Conservation (phyloP, 441 rosid genomes). For the Corymbia citriodora region DNA sequence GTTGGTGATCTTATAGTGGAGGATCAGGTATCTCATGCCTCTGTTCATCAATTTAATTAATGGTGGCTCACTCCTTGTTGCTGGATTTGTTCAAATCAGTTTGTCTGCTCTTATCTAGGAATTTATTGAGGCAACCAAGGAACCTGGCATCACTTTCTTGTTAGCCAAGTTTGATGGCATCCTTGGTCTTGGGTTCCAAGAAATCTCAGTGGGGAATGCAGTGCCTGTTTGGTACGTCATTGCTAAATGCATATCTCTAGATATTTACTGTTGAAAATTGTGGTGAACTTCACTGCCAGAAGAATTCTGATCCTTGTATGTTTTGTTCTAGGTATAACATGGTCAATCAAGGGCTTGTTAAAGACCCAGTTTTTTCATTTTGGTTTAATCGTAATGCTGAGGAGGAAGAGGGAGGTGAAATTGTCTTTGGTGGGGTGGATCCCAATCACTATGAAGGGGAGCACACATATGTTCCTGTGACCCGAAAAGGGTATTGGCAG, state of each 20-base stretch:
- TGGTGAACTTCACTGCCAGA: neutral
- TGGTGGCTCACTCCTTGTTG: neutral
- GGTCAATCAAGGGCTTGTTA: conserved; percentile 74
- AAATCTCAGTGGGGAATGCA: conserved; percentile 73
- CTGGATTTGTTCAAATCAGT: neutral
- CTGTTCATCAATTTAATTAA: neutral
- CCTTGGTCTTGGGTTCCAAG: conserved; percentile 88
- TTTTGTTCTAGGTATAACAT: conserved; percentile 62
- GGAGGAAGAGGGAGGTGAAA: conserved; percentile 71
- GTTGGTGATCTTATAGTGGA: conserved; percentile 68
- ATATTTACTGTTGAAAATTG: neutral
- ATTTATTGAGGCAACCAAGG: conserved; percentile 79
- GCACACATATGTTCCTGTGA: conserved; percentile 71
- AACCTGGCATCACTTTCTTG: conserved; percentile 68
- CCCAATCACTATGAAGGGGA: conserved; percentile 64
- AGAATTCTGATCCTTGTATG: neutral
- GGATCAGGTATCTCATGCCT: conserved; percentile 39
- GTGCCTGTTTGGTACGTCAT: conserved; percentile 64
- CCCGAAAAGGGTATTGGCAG: conserved; percentile 90
- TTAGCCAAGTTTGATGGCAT: conserved; percentile 83
- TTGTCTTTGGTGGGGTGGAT: conserved; percentile 81
- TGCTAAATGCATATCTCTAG: neutral
- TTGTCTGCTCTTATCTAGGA: conserved; percentile 29
- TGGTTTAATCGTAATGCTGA: conserved; percentile 76
- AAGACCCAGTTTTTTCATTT: conserved; percentile 68